Conservation (phyloP, 2,329 filamentous ascomycete species). For the Nigrospora oryzae region DNA sequence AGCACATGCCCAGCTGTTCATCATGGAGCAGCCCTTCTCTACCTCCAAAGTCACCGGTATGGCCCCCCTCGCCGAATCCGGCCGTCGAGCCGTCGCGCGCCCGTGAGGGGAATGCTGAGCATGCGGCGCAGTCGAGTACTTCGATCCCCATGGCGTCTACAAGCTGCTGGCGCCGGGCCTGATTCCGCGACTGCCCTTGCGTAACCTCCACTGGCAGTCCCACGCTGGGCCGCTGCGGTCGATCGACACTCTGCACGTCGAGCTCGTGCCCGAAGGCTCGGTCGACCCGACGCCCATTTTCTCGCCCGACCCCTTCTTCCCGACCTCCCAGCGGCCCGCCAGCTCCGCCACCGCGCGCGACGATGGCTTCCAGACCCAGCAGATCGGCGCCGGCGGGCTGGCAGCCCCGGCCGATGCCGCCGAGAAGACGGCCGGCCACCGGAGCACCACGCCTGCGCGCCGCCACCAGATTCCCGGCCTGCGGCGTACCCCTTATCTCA, state of each 20-base stretch:
- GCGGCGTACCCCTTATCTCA: slow-evolving; percentile 87
- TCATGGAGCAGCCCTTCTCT: slow-evolving; percentile 60
- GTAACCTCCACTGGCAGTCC: slow-evolving; percentile 95
- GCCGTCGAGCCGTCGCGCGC: neutral
- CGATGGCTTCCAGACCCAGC: slow-evolving; percentile 55
- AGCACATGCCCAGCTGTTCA: slow-evolving; percentile 22
- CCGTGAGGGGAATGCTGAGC: slow-evolving; percentile 1
- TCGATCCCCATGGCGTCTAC: slow-evolving; percentile 85
- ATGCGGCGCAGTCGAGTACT: slow-evolving; percentile 71
- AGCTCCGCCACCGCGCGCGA: slow-evolving; percentile 28
- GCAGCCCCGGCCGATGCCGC: slow-evolving; percentile 30
- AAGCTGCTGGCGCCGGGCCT: slow-evolving; percentile 72
- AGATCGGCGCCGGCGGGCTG: slow-evolving; percentile 15
- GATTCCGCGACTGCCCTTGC: slow-evolving; percentile 70
- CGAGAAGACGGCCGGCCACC: slow-evolving; percentile 19
- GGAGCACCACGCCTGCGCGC: slow-evolving; percentile 40
- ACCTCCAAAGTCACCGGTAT: slow-evolving; percentile 72
- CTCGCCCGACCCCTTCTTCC: slow-evolving; percentile 25
- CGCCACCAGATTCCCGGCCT: slow-evolving; percentile 93
- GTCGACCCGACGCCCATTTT: slow-evolving; percentile 31
- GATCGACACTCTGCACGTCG: slow-evolving; percentile 86
- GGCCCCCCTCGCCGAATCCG: slow-evolving; percentile 5
- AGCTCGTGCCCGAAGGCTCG: slow-evolving; percentile 59
- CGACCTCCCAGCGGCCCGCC: slow-evolving; percentile 18
- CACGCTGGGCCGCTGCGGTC: slow-evolving; percentile 84